phyloP scores from a whole-genome alignment of 768 basidiomycete genomes.

The Amanita fuliginea region DNA sequence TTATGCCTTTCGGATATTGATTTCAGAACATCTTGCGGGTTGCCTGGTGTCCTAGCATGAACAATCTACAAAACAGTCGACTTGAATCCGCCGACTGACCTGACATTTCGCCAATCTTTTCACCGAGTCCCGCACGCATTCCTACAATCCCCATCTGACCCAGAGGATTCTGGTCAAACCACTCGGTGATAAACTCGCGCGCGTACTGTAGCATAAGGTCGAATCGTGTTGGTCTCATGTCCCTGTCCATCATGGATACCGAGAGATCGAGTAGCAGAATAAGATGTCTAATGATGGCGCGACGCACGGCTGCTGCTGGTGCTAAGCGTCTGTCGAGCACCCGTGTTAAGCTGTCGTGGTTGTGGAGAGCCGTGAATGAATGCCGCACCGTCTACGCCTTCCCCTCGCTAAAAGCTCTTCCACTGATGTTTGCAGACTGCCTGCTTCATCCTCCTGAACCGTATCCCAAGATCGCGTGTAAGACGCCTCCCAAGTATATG shows the following conservation, averaged over 20 bases:
- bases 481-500: constrained; percentile 93
- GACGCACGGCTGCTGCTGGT: constrained; percentile 79
- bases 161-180: constrained; percentile 99
- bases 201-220: constrained; percentile 86
- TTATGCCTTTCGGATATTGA: constrained; percentile 77
- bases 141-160: constrained; percentile 95
- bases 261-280: constrained; percentile 90
- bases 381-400: constrained; percentile 63
- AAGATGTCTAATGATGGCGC: constrained; percentile 94
- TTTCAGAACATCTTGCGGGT: constrained; percentile 92
- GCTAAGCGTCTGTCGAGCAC: constrained; percentile 47
- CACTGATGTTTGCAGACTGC: constrained; percentile 84
- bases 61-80: not conserved
- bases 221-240: constrained; percentile 91
- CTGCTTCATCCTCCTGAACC: constrained; percentile 91
- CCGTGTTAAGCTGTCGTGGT: not conserved
- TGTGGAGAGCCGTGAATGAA: not conserved
- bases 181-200: constrained; percentile 86
- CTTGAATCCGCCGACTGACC: constrained; percentile 37
- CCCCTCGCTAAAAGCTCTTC: constrained; percentile 83
- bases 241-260: constrained; percentile 85
- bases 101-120: constrained; percentile 86
- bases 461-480: constrained; percentile 96
- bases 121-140: constrained; percentile 85
- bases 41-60: constrained; percentile 44